phyloP scores from a whole-genome alignment of 2,329 filamentous ascomycete genomes.

The Penicillium crustosum region DNA sequence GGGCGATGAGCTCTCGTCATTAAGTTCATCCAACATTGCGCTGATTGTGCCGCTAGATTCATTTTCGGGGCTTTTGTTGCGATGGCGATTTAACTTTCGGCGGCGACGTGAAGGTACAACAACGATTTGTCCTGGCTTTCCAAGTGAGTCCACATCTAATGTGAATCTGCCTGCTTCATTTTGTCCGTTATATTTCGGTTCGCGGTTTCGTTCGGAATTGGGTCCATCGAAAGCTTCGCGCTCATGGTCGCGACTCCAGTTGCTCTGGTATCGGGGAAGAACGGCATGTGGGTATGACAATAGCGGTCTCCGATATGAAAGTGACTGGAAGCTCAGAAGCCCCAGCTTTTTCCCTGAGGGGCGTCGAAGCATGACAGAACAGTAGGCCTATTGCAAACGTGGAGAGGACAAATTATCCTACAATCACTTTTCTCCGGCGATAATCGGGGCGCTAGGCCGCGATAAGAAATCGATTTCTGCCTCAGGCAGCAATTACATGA shows the following conservation, averaged over 20 bases:
- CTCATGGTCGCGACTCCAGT: conserved; percentile 11
- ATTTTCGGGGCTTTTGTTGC: conserved; percentile 4
- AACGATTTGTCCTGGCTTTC: conserved; percentile 40
- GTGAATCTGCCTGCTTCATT: conserved; percentile 16
- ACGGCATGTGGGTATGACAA: conserved; percentile 13
- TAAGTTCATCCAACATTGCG: conserved; percentile 31
- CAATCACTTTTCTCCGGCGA: conserved; percentile 12
- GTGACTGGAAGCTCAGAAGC: conserved; percentile 23
- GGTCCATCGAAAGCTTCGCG: neutral
- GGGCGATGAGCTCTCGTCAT: conserved; percentile 17
- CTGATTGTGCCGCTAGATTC: conserved; percentile 8
- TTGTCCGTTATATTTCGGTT: conserved; percentile 1
- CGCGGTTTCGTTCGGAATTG: conserved; percentile 7
- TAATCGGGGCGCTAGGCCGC: conserved; percentile 9
- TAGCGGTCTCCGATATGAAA: conserved; percentile 10
- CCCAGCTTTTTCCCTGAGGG: conserved; percentile 22
- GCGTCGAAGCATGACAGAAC: conserved; percentile 29
- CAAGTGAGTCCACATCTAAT: conserved; percentile 37
- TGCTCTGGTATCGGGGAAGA: conserved; percentile 23
- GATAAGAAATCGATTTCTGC: conserved; percentile 5
- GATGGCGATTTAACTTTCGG: conserved; percentile 6
- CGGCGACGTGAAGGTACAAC: conserved; percentile 32
- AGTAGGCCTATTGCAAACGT: conserved; percentile 2
- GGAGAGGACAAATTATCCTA: conserved; percentile 8
- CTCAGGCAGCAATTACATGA: neutral